Evolutionary conservation across 306 rosid genomes (phyloP).

Genomic region (Alnus glutinosa): DNA sequence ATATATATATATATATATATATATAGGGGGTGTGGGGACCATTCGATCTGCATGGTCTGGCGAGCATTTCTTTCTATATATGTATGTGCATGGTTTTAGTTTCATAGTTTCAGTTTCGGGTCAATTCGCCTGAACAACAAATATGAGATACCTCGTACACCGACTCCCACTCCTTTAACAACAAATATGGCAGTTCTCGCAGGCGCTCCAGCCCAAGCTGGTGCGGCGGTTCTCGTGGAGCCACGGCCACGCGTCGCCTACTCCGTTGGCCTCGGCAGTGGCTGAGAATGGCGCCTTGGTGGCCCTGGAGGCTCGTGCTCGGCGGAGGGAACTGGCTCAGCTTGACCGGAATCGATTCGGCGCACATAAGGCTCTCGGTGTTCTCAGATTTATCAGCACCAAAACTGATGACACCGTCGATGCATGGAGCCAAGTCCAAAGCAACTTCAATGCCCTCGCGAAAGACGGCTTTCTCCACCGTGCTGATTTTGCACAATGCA

Average conservation of each 20-base stretch:
- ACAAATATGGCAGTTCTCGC: no score
- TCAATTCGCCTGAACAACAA: no score
- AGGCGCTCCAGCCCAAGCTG: slow-evolving; percentile 73
- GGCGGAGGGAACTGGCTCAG: slow-evolving; percentile 84
- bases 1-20: no score
- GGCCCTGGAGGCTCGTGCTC: slow-evolving; percentile 77
- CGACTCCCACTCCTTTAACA: no score
- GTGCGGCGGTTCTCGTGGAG: slow-evolving; percentile 78
- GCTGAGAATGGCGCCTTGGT: slow-evolving; percentile 59
- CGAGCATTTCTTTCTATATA: no score
- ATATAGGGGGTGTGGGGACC: no score
- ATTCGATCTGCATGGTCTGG: no score
- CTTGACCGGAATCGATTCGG: slow-evolving; percentile 93
- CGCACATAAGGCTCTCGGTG: slow-evolving; percentile 83
- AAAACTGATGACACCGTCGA: slow-evolving; percentile 61
- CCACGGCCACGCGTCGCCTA: slow-evolving; percentile 58
- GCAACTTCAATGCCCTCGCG: slow-evolving; percentile 58
- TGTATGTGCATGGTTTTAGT: no score
- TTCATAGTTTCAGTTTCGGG: no score
- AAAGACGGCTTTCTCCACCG: slow-evolving; percentile 82
- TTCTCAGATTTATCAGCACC: slow-evolving; percentile 75
- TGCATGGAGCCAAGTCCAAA: slow-evolving; percentile 78
- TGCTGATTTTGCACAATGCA: slow-evolving; percentile 90
- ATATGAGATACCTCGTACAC: no score
- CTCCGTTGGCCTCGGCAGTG: slow-evolving; percentile 44